Percentiles rank a stretch among this genome's conserved stretches.
Conservation (phyloP, 176 grass and related monocot genomes). For the Canna indica region DNA sequence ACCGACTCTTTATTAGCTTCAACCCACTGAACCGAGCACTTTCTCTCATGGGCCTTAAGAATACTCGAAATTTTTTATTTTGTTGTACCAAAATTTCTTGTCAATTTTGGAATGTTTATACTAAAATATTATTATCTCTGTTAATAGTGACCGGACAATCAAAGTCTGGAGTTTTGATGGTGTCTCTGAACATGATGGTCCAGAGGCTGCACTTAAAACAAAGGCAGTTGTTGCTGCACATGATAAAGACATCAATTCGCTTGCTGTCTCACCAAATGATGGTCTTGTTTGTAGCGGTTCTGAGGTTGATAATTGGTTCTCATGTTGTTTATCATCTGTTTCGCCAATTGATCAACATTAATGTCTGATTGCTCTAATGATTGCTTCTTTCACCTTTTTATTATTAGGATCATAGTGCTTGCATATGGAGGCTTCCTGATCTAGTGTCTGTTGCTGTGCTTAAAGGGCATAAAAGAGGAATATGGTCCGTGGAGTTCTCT, state of each 20-base stretch:
- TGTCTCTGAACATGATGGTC: conserved; percentile 26
- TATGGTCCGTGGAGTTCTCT: conserved; percentile 98
- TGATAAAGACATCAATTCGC: conserved; percentile 95
- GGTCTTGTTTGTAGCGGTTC: conserved; percentile 92
- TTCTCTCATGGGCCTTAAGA: not conserved
- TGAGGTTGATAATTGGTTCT: conserved; percentile 40
- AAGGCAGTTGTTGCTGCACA: conserved; percentile 83
- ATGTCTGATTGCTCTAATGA: not conserved
- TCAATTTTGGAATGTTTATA: not conserved
- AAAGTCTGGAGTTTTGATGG: conserved; percentile 79
- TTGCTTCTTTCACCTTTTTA: conserved; percentile 4
- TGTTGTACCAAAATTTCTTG: not conserved
- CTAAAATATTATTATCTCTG: not conserved
- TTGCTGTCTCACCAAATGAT: conserved; percentile 75
- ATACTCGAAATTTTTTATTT: not conserved
- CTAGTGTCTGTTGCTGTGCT: conserved; percentile 60
- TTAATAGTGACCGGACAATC: conserved; percentile 65
- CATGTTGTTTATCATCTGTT: not conserved
- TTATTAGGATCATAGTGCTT: conserved; percentile 77
- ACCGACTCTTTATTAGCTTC: too few relatives aligned
- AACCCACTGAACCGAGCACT: too few relatives aligned
- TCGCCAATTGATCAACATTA: not conserved
- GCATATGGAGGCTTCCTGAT: conserved; percentile 85
- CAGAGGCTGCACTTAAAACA: conserved; percentile 59
- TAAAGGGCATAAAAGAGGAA: conserved; percentile 82